A percentile compares a stretch with the other conserved stretches of the same genome.
Conservation (phyloP, 176 grass and related monocot species). For the Oryza meyeriana region DNA sequence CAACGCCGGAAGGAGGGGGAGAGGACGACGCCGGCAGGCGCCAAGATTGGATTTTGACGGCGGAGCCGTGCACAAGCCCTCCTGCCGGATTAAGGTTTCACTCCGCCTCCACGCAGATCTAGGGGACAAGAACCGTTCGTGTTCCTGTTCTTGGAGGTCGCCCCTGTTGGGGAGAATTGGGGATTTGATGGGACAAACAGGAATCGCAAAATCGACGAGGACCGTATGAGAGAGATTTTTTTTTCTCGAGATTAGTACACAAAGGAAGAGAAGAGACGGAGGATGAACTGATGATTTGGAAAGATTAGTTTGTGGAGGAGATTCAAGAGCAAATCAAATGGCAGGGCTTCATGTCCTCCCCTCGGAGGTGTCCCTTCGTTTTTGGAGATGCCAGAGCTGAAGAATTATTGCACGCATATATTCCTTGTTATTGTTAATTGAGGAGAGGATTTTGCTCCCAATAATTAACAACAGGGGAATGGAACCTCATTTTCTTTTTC, state of each 20-base stretch:
- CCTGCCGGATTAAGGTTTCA: conserved; percentile 2
- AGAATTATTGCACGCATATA: conserved; percentile 24
- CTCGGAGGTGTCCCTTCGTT: neutral
- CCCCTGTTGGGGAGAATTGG: neutral
- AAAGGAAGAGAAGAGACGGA: neutral
- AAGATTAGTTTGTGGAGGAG: neutral
- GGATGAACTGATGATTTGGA: neutral
- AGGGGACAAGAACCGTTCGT: conserved; percentile 7
- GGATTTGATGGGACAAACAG: conserved; percentile 11
- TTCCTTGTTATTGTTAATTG: neutral
- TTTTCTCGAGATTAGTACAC: neutral
- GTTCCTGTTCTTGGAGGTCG: conserved; percentile 10
- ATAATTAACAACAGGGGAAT: too few relatives aligned
- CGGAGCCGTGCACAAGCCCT: neutral
- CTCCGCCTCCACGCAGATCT: conserved; percentile 48
- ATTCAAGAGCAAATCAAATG: conserved; percentile 9
- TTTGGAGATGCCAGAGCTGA: neutral
- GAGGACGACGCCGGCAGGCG: neutral
- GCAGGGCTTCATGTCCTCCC: neutral
- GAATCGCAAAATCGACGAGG: neutral
- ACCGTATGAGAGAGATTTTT: neutral
- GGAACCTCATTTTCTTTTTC: too few relatives aligned
- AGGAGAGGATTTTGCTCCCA: neutral
- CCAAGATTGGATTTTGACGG: conserved; percentile 35
- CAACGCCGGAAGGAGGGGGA: neutral